Conservation (phyloP, 345 rosid species). For the Hypericum androsaemum region DNA sequence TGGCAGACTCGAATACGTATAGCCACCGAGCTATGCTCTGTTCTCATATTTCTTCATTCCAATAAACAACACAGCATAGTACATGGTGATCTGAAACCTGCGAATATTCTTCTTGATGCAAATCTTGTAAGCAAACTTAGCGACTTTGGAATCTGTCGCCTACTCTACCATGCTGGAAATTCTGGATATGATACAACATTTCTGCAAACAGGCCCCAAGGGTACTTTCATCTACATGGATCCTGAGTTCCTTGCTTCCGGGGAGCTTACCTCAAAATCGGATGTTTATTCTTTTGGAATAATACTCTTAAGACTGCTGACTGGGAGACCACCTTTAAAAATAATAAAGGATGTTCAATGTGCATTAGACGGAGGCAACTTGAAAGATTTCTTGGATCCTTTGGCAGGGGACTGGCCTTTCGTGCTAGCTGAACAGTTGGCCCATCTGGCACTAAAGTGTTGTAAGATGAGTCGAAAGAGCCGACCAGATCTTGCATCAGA, state of each 20-base stretch:
- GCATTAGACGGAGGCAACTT: constrained; percentile 6
- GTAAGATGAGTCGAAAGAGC: constrained; percentile 9
- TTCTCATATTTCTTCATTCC: constrained; percentile 21
- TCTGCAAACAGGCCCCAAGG: not conserved
- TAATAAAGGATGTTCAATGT: not conserved
- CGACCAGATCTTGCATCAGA: constrained; percentile 26
- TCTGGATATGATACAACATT: not conserved
- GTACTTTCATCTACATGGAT: constrained; percentile 10
- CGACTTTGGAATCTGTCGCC: constrained; percentile 12
- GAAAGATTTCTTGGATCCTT: constrained; percentile 14
- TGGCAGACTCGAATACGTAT: not conserved
- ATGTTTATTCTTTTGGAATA: constrained; percentile 22
- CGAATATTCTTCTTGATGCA: constrained; percentile 23
- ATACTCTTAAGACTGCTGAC: constrained; percentile 21
- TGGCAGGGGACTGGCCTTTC: constrained; percentile 26
- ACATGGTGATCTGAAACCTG: constrained; percentile 21
- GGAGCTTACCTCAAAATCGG: constrained; percentile 19
- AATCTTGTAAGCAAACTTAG: constrained; percentile 21
- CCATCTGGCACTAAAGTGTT: constrained; percentile 22
- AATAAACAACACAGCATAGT: constrained; percentile 12
- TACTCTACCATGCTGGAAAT: not conserved
- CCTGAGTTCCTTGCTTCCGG: constrained; percentile 12
- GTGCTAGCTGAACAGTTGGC: constrained; percentile 20
- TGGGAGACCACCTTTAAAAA: constrained; percentile 8
- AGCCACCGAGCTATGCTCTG: constrained; percentile 15